Percentiles rank a stretch among this genome's conserved stretches.
These are phyloP conservation scores for Nakataea oryzae DNA, from an alignment of 2,329 filamentous ascomycete species.

Conservation along the genomic window DNA sequence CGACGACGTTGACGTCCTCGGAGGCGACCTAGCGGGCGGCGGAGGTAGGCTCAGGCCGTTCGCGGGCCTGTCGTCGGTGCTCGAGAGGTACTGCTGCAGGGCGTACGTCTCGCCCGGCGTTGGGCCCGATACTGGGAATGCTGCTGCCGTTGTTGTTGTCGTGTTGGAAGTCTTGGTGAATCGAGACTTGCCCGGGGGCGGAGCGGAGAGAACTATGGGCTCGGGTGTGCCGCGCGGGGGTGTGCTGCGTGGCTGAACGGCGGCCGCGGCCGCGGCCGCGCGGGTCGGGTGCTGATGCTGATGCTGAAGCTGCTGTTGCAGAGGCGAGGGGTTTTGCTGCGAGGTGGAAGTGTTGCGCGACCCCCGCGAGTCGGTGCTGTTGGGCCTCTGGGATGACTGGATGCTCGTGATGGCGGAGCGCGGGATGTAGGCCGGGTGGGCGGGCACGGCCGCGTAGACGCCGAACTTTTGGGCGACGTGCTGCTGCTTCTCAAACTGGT, in stretches of 20 bases:
- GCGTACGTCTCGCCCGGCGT: slow-evolving; percentile 18
- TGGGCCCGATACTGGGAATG: background rate
- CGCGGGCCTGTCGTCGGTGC: slow-evolving; percentile 14
- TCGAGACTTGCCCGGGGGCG: background rate
- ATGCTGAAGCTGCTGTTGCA: background rate
- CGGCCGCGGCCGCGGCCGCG: slow-evolving; percentile 1
- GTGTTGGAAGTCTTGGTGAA: background rate
- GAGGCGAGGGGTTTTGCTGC: background rate
- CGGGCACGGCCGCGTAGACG: slow-evolving; percentile 20
- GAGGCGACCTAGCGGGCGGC: slow-evolving; percentile 10
- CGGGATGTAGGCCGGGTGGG: slow-evolving; percentile 39
- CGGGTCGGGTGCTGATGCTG: background rate
- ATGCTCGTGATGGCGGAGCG: slow-evolving; percentile 9
- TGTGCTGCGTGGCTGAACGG: slow-evolving; percentile 1
- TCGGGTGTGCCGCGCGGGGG: slow-evolving; percentile 2
- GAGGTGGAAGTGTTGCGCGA: background rate
- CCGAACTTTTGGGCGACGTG: slow-evolving; percentile 5
- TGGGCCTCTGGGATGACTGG: slow-evolving; percentile 1
- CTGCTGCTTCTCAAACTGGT: slow-evolving; percentile 14
- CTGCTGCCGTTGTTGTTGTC: background rate
- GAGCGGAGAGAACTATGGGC: background rate
- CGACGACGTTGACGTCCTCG: background rate
- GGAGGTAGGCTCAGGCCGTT: slow-evolving; percentile 5
- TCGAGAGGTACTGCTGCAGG: slow-evolving; percentile 23
- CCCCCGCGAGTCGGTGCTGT: background rate